phyloP scores from a whole-genome alignment of 1,139 yeast species.

The Waltiozyma sp. region DNA sequence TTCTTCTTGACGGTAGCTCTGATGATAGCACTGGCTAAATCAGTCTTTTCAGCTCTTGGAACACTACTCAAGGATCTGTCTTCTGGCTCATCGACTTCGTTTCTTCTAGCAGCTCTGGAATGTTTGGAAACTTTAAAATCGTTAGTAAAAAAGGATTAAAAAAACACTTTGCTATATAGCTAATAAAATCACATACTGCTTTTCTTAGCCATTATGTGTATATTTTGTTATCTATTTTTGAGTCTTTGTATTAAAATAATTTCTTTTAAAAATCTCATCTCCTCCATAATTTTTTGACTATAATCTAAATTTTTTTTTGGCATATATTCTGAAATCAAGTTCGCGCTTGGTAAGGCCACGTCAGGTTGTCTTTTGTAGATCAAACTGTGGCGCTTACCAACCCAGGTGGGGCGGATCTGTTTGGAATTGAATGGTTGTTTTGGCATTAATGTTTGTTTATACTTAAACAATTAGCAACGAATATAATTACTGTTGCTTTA shows the following conservation, averaged over 20 bases:
- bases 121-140: slow-evolving; percentile 43
- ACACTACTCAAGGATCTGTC: slow-evolving; percentile 37
- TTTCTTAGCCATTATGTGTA: neutral
- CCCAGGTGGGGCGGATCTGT: too few species aligned
- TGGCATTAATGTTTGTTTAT: too few species aligned
- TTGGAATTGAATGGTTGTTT: too few species aligned
- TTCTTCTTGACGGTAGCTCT: slow-evolving; percentile 56
- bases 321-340: neutral
- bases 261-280: too few species aligned
- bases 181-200: neutral
- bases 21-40: slow-evolving; percentile 50
- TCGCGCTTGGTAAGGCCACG: neutral
- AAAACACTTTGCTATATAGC: too few species aligned
- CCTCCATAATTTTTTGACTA: neutral
- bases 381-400: neutral
- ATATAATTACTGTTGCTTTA: too few species aligned
- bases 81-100: slow-evolving; percentile 35
- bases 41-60: slow-evolving; percentile 49
- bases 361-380: too few species aligned
- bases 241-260: too few species aligned
- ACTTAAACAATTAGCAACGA: too few species aligned
- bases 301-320: neutral
- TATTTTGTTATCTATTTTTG: neutral
- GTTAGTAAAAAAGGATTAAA: too few species aligned
- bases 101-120: slow-evolving; percentile 72